Conservation (phyloP, 1,284 basidiomycete genomes). For the Psilocybe mexicana region DNA sequence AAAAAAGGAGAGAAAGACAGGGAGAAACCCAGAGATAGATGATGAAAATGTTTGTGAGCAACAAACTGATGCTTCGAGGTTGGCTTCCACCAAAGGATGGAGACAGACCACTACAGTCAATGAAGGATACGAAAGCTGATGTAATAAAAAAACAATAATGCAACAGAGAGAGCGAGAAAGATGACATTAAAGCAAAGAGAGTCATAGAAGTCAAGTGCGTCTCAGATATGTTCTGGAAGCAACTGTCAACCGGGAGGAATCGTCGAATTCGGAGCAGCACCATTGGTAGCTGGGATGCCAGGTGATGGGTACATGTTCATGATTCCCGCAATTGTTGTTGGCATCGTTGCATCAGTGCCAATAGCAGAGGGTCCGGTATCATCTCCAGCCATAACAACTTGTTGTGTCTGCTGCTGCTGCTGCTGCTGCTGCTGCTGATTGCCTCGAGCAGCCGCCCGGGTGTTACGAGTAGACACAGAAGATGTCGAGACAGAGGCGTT, state of each 20-base stretch:
- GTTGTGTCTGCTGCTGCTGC: slow-evolving; percentile 16
- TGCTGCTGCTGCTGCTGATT: slow-evolving; percentile 14
- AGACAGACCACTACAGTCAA: not conserved
- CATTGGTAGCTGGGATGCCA: slow-evolving; percentile 3
- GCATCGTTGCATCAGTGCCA: slow-evolving; percentile 21
- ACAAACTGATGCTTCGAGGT: not conserved
- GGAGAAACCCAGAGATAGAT: not conserved
- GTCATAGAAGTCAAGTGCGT: not conserved
- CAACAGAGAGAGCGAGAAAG: not conserved
- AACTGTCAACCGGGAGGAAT: not conserved
- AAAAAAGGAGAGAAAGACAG: not conserved
- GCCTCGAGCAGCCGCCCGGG: slow-evolving; percentile 9
- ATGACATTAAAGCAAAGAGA: not conserved
- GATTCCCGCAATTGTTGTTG: slow-evolving; percentile 60
- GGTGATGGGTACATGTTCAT: slow-evolving; percentile 58
- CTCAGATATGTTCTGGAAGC: not conserved
- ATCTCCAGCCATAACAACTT: slow-evolving; percentile 1
- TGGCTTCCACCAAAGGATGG: not conserved
- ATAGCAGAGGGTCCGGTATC: not conserved
- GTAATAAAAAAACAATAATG: slow-evolving; percentile 1
- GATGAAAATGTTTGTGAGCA: not conserved
- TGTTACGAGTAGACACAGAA: slow-evolving; percentile 7
- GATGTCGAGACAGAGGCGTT: slow-evolving; percentile 2
- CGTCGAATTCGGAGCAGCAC: not conserved
- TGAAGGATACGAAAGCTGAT: not conserved